phyloP scores from a whole-genome alignment of 2,329 filamentous ascomycete species.

The Calonectria hongkongensis region DNA sequence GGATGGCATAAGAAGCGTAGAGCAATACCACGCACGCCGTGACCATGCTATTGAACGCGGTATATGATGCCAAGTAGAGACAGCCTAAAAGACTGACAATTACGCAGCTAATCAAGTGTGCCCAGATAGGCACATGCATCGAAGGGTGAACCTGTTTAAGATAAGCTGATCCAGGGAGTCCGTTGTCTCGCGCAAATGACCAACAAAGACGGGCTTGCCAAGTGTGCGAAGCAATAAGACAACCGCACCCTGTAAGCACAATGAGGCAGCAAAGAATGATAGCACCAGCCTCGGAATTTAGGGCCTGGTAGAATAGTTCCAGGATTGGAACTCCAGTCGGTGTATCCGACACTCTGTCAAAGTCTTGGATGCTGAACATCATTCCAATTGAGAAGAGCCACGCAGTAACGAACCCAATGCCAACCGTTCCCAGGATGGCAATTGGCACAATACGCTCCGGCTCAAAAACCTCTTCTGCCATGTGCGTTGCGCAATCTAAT shows the following conservation, averaged over 20 bases:
- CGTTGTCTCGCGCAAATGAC: constrained; percentile 39
- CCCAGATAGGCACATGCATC: constrained; percentile 28
- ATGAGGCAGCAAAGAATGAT: constrained; percentile 34
- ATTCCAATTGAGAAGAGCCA: constrained; percentile 38
- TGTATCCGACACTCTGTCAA: constrained; percentile 27
- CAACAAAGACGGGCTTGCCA: constrained; percentile 39
- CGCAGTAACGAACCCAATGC: constrained; percentile 36
- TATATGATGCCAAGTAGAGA: constrained; percentile 24
- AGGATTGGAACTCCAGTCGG: constrained; percentile 37
- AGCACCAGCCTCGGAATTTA: constrained; percentile 23
- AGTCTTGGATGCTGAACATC: constrained; percentile 42
- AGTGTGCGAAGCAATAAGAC: constrained; percentile 37
- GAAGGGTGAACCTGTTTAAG: background rate
- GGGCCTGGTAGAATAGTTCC: constrained; percentile 35
- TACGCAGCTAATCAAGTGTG: constrained; percentile 18
- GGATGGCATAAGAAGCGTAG: constrained; percentile 32
- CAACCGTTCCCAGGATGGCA: constrained; percentile 37
- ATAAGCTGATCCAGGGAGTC: constrained; percentile 25
- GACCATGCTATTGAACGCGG: constrained; percentile 36
- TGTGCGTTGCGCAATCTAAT: constrained; percentile 35
- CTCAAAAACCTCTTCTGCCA: constrained; percentile 38
- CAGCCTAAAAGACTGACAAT: constrained; percentile 18
- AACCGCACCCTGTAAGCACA: constrained; percentile 30
- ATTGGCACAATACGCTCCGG: constrained; percentile 29
- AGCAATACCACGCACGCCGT: constrained; percentile 35